Base-by-base conservation (phyloP, 2,329 filamentous ascomycete genomes). In the Botrytis tulipae region DNA sequence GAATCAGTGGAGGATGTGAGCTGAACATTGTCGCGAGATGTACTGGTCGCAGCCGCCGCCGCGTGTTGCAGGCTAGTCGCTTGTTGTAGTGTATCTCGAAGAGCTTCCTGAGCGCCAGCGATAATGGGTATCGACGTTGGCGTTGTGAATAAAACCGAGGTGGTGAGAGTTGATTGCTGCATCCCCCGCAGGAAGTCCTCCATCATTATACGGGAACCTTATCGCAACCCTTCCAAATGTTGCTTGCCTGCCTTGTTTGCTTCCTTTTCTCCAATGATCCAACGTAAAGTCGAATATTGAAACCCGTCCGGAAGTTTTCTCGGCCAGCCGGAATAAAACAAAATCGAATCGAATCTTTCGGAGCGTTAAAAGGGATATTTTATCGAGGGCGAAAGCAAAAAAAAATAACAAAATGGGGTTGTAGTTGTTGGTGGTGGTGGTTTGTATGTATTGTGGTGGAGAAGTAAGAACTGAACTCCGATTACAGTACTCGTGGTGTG, bases 1-100 rank as follows among this genome's bases (percentile, higher is more conserved):
- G 85, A 86, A 60, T 78, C 77, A 14, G 29, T 72, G 16, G 29
- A 67, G 40, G 71, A 60, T 14, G 69, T 16, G 12, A 61, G 51
- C 22, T 69, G 62, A 42, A 69, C 62, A 68, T 69, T 25, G 32
- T 48, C 63, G 63, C 62, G 48, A 22, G 42, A 29, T 22, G n/a
- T 61, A 46, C 29, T 25, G 35, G 44, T 46, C n/a, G 37, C 54
- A 37, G 32, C 62, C 10, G 62, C 62, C 14, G 37, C 22, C 25
- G 29, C 29, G 25, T 46, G 16, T 51, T 29, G 35, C 40, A 44
- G 20, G 12, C n/a, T 66, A 22, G 48, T 62, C 32, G 70, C 57
- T 25, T 67, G 70, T n/a, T 60, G 66, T 57, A 73, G 72, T 42
- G 48, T 51, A 59, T 18, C 73, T 71, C 44, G 75, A 66, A 63